These are phyloP conservation scores for Claviceps monticola DNA, from an alignment of 2,329 filamentous ascomycete genomes.

Conservation along the genomic window DNA sequence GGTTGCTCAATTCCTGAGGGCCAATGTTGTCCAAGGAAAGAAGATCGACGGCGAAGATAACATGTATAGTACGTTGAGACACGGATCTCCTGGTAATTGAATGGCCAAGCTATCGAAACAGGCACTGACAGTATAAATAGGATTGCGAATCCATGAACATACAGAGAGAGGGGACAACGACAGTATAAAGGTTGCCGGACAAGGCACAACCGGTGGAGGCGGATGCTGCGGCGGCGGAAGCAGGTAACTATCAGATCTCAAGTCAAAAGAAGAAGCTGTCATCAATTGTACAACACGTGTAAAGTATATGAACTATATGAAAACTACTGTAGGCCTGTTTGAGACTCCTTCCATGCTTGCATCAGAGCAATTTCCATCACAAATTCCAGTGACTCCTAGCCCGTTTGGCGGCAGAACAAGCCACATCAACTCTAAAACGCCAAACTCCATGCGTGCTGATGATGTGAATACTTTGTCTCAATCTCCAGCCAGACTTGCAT, in stretches of 20 bases:
- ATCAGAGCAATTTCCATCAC: background rate
- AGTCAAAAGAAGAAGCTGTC: background rate
- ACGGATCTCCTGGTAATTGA: background rate
- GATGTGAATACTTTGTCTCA: slow-evolving; percentile 25
- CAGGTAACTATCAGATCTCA: background rate
- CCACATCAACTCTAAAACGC: slow-evolving; percentile 12
- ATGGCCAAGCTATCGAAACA: background rate
- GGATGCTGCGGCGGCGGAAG: slow-evolving; percentile 15
- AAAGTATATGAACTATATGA: slow-evolving; percentile 1
- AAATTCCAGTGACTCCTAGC: slow-evolving; percentile 2
- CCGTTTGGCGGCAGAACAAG: background rate
- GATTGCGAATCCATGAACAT: slow-evolving; percentile 75
- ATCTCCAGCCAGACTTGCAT: slow-evolving; percentile 74
- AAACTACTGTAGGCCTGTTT: background rate
- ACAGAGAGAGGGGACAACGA: slow-evolving; percentile 93
- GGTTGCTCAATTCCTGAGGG: slow-evolving; percentile 61
- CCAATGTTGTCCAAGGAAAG: slow-evolving; percentile 82
- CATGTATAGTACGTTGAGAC: slow-evolving; percentile 43
- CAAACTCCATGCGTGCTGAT: slow-evolving; percentile 14
- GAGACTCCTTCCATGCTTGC: slow-evolving; percentile 3
- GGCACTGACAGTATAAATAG: slow-evolving; percentile 28
- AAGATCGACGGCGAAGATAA: slow-evolving; percentile 27
- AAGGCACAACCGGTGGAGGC: slow-evolving; percentile 16
- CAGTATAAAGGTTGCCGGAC: slow-evolving; percentile 55
- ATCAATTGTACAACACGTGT: slow-evolving; percentile 9